These are phyloP conservation scores for Warburgia ugandensis DNA, from an alignment of 164 flowering plant genomes.

Conservation along the genomic window DNA sequence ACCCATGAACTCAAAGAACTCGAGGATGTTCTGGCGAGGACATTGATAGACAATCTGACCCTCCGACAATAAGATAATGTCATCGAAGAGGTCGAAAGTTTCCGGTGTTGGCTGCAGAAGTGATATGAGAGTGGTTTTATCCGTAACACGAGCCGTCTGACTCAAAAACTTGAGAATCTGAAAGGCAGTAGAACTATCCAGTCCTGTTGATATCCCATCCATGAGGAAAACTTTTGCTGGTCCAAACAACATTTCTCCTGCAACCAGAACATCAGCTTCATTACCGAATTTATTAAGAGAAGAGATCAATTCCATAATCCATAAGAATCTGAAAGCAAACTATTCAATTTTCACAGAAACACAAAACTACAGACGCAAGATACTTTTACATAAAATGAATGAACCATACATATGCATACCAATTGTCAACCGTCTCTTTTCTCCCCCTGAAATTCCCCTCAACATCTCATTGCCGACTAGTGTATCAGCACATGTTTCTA, in stretches of 20 bases:
- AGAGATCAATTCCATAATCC: too few species aligned
- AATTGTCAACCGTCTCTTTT: slow-evolving; percentile 57
- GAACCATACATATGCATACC: slow-evolving; percentile 40
- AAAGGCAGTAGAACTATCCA: slow-evolving; percentile 60
- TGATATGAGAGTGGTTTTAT: slow-evolving; percentile 49
- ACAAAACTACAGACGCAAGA: too few species aligned
- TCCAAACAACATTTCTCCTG: slow-evolving; percentile 62
- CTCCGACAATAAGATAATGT: slow-evolving; percentile 46
- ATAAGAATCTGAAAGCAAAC: too few species aligned
- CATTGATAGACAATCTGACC: slow-evolving; percentile 54
- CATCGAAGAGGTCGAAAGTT: slow-evolving; percentile 50
- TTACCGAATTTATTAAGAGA: too few species aligned
- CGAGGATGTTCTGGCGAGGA: slow-evolving; percentile 37
- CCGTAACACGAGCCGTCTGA: slow-evolving; percentile 55
- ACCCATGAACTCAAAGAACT: slow-evolving; percentile 45
- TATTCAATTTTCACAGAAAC: too few species aligned
- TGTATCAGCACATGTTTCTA: slow-evolving; percentile 52
- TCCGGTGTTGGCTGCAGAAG: slow-evolving; percentile 64
- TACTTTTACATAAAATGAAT: too few species aligned
- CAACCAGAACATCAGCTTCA: slow-evolving; percentile 6
- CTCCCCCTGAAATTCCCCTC: slow-evolving; percentile 62
- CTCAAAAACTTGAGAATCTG: slow-evolving; percentile 49
- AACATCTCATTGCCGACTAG: slow-evolving; percentile 55
- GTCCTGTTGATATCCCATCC: slow-evolving; percentile 66
- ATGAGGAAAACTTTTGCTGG: slow-evolving; percentile 57